Evolutionary conservation across 768 basidiomycete genomes (phyloP).

Genomic region (Kwoniella dejecticola): DNA sequence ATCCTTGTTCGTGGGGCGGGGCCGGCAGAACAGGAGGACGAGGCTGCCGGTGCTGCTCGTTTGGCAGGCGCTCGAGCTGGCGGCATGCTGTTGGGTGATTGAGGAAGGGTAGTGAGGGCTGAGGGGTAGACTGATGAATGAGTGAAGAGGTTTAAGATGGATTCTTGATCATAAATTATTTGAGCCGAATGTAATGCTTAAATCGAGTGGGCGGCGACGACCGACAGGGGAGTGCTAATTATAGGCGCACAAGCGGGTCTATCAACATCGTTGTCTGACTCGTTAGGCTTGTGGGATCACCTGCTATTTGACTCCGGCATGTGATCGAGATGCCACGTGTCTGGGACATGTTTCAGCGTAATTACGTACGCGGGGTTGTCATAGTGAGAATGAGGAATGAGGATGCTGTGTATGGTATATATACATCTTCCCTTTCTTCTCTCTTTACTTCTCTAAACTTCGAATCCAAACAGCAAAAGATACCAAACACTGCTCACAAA

Average conservation of each 20-base stretch:
- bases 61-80: conserved; percentile 19
- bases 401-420: not conserved
- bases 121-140: not conserved
- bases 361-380: not conserved
- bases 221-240: too few species aligned
- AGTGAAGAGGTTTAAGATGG: not conserved
- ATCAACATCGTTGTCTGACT: too few species aligned
- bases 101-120: not conserved
- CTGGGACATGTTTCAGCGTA: conserved; percentile 1
- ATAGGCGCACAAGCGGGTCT: too few species aligned
- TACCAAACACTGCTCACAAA: not conserved
- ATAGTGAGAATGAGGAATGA: not conserved
- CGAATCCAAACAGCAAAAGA: not conserved
- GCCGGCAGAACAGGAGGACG: conserved; percentile 10
- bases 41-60: conserved; percentile 12
- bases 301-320: not conserved
- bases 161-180: too few species aligned
- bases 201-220: conserved; percentile 15
- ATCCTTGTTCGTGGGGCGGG: conserved; percentile 11
- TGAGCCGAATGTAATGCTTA: not conserved
- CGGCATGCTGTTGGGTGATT: conserved; percentile 19
- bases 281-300: not conserved
- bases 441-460: not conserved
- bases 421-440: conserved; percentile 4
- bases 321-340: conserved; percentile 1